A percentile compares a stretch with the other conserved stretches of the same genome.
Evolutionary conservation across 495 filamentous ascomycete species (phyloP).

Genomic region (Hyaloscypha finlandica): DNA sequence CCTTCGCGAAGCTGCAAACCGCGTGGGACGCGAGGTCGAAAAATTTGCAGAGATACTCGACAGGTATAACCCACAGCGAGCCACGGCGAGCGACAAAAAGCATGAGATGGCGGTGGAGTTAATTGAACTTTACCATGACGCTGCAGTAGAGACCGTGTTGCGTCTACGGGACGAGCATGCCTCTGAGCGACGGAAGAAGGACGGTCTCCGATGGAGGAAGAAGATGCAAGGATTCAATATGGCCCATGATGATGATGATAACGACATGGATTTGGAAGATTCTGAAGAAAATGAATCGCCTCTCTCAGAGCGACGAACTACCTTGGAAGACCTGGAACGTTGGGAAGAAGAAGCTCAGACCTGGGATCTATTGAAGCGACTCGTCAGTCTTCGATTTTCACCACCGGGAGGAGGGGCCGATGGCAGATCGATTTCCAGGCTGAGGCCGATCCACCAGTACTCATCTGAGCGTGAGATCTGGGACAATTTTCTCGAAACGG

Average conservation of each 20-base stretch:
- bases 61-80: slow-evolving; percentile 32
- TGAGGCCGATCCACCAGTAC: slow-evolving; percentile 50
- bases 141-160: slow-evolving; percentile 33
- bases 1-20: slow-evolving; percentile 36
- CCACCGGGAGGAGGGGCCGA: slow-evolving; percentile 19
- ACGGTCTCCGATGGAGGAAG: slow-evolving; percentile 22
- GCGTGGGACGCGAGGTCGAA: slow-evolving; percentile 35
- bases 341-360: slow-evolving; percentile 79
- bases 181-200: slow-evolving; percentile 22
- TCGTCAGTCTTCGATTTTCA: slow-evolving; percentile 53
- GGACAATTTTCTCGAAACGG: slow-evolving; percentile 64
- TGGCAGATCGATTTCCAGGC: slow-evolving; percentile 30
- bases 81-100: slow-evolving; percentile 24
- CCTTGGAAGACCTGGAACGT: slow-evolving; percentile 44
- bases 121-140: slow-evolving; percentile 30
- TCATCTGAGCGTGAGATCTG: slow-evolving; percentile 63
- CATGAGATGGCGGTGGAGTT: slow-evolving; percentile 33
- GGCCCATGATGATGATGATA: slow-evolving; percentile 27
- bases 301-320: slow-evolving; percentile 19
- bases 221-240: slow-evolving; percentile 30
- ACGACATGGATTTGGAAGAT: slow-evolving; percentile 30
- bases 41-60: slow-evolving; percentile 34
- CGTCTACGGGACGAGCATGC: slow-evolving; percentile 32
- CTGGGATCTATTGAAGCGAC: slow-evolving; percentile 76
- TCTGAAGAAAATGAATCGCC: slow-evolving; percentile 22